These are phyloP conservation scores for Cladophialophora yegresii DNA, from an alignment of 2,329 filamentous ascomycete genomes.

Conservation along the genomic window DNA sequence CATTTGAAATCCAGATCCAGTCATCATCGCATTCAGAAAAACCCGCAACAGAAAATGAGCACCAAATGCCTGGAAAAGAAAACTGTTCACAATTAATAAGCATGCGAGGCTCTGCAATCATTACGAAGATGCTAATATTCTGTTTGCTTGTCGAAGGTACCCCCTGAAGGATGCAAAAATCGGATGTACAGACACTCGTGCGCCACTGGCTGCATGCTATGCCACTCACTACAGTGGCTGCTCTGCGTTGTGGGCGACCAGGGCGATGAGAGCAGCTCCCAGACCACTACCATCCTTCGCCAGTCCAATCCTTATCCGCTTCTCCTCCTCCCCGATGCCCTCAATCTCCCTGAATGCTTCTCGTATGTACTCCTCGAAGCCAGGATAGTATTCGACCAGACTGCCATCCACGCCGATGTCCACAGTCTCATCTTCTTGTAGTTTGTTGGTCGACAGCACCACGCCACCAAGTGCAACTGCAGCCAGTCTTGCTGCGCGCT, in stretches of 20 bases:
- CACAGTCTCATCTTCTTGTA: constrained; percentile 68
- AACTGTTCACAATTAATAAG: not conserved
- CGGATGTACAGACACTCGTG: not conserved
- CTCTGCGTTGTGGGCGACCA: constrained; percentile 62
- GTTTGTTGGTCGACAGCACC: constrained; percentile 74
- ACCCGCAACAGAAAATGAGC: not conserved
- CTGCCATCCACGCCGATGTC: constrained; percentile 95
- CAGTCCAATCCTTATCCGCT: constrained; percentile 88
- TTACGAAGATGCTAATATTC: not conserved
- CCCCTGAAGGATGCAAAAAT: not conserved
- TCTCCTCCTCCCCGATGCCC: constrained; percentile 78
- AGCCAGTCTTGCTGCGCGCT: constrained; percentile 81
- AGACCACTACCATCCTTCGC: constrained; percentile 95
- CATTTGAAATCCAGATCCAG: not conserved
- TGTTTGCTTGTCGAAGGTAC: not conserved
- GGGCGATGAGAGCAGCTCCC: constrained; percentile 91
- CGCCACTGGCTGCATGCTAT: not conserved
- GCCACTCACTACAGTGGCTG: constrained; percentile 16
- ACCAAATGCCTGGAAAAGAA: not conserved
- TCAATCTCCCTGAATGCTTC: constrained; percentile 76
- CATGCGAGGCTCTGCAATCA: not conserved
- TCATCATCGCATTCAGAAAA: not conserved
- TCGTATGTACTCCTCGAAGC: constrained; percentile 84
- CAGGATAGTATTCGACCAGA: constrained; percentile 92
- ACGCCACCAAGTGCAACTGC: constrained; percentile 86